These are phyloP conservation scores for Cercospora janseana DNA, from an alignment of 2,329 filamentous ascomycete species.

Conservation along the genomic window DNA sequence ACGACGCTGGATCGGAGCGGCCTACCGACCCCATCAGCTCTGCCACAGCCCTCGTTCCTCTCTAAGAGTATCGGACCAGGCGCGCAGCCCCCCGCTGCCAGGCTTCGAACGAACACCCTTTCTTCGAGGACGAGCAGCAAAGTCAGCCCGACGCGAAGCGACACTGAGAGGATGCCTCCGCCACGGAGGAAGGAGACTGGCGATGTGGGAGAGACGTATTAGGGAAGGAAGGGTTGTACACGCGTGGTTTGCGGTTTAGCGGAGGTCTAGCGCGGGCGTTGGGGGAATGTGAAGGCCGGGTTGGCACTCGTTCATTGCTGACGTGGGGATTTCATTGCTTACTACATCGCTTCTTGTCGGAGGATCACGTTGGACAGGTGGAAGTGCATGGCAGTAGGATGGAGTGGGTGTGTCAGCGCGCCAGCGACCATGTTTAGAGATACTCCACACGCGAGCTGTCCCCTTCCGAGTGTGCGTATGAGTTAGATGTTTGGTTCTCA, in stretches of 20 bases:
- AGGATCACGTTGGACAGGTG: background rate
- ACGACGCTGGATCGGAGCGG: constrained; percentile 27
- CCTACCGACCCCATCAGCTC: constrained; percentile 19
- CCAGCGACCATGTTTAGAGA: constrained; percentile 10
- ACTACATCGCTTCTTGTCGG: background rate
- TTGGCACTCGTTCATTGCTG: background rate
- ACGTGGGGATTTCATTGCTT: background rate
- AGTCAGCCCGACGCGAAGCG: constrained; percentile 18
- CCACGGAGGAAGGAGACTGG: constrained; percentile 43
- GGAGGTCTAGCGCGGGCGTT: constrained; percentile 9
- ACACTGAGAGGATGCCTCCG: constrained; percentile 45
- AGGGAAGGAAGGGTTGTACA: constrained; percentile 13
- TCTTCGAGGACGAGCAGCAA: constrained; percentile 23
- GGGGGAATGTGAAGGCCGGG: background rate
- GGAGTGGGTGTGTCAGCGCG: background rate
- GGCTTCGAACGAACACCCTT: constrained; percentile 14
- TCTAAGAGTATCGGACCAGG: constrained; percentile 20
- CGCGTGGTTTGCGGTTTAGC: background rate
- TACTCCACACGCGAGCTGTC: constrained; percentile 17
- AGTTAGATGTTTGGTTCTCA: too few species aligned
- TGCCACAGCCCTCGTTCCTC: constrained; percentile 20
- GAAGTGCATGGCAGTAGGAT: constrained; percentile 1
- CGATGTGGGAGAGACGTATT: constrained; percentile 40
- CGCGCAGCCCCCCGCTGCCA: constrained; percentile 2
- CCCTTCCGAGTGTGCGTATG: background rate